These are phyloP conservation scores for Yamadazyma sp. DNA, from an alignment of 805 yeast species.

Conservation along the genomic window DNA sequence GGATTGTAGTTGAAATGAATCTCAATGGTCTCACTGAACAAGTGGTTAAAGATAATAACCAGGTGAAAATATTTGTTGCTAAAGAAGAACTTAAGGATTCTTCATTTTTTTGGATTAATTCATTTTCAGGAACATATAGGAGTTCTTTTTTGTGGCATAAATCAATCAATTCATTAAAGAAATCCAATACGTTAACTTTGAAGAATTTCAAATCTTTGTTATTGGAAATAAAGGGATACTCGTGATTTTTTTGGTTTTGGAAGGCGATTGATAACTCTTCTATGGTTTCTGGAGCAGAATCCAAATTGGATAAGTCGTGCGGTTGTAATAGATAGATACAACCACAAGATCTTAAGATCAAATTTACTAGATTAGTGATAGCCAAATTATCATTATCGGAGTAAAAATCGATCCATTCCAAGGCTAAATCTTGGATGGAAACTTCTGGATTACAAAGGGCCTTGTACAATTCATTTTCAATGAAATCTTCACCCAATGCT, in stretches of 20 bases:
- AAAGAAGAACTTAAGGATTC: constrained; percentile 37
- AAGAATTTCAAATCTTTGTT: constrained; percentile 47
- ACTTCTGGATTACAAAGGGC: constrained; percentile 30
- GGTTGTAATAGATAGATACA: constrained; percentile 62
- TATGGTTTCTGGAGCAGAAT: constrained; percentile 69
- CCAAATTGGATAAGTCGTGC: constrained; percentile 72
- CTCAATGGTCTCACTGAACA: constrained; percentile 70
- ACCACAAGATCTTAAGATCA: constrained; percentile 69
- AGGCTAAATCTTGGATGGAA: constrained; percentile 30
- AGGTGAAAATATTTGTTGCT: constrained; percentile 57
- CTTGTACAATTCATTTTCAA: constrained; percentile 28
- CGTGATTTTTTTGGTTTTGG: constrained; percentile 58
- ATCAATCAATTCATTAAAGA: constrained; percentile 51
- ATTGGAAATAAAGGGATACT: constrained; percentile 62
- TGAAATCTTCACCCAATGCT: constrained; percentile 17
- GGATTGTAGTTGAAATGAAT: constrained; percentile 57
- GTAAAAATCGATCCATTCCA: constrained; percentile 37
- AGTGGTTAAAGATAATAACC: constrained; percentile 74
- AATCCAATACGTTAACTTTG: constrained; percentile 51
- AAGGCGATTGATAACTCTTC: constrained; percentile 67
- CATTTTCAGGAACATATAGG: constrained; percentile 37
- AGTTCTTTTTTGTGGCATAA: constrained; percentile 61
- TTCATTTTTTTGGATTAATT: constrained; percentile 4
- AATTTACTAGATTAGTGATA: constrained; percentile 61
- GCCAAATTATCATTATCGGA: constrained; percentile 18